Evolutionary conservation across 352 stramenopile genomes (phyloP), one percentile per base, ranked within the genome.

Genomic region (Phytophthora europaea): DNA sequence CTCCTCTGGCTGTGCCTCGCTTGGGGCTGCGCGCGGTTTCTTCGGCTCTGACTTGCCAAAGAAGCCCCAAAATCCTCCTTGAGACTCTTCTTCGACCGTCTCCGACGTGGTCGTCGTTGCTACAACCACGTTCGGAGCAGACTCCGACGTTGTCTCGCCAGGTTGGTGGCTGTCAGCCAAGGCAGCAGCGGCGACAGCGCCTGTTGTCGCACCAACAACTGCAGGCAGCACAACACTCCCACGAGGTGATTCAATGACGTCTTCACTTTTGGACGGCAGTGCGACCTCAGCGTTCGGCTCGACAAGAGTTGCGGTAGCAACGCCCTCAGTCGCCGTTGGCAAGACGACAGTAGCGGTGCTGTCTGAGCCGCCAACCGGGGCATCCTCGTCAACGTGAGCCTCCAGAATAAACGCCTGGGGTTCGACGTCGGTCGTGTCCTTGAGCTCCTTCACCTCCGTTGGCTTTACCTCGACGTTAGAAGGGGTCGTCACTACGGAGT

Each of bases 11-110:
- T 67, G 22, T 13, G 28, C 20, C 12, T 63, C 62, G 23, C n/a
- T 60, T 4, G 22, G 47, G 26, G n/a, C 15, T 18, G 20, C 26
- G 18, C 13, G 28, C 31, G 36, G 40, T 26, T 70, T 50, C 34
- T 61, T 66, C 3, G 61, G 50, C 20, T 76, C 61, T 4, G 65
- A 61, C 53, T 73, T 76, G 23, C 62, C 67, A 55, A 75, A 76
- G 28, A 79, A 59, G 6, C 57, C 59, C 72, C 72, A 78, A 53
- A 78, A 78, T 7, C 66, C 72, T 26, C 71, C 60, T 9, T 51
- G 13, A 23, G 68, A 51, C 48, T 73, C 56, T 12, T 63, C 62
- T 15, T 65, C 23, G 13, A 38, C 51, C 22, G 22, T 57, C 51
- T 38, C 64, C 3, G 40, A 43, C 4, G 31, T 59, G 6, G 48